Percentiles rank a stretch among this genome's conserved stretches.
Evolutionary conservation across 2,329 filamentous ascomycete genomes (phyloP).

Genomic region (Trichoderma endophyticum): DNA sequence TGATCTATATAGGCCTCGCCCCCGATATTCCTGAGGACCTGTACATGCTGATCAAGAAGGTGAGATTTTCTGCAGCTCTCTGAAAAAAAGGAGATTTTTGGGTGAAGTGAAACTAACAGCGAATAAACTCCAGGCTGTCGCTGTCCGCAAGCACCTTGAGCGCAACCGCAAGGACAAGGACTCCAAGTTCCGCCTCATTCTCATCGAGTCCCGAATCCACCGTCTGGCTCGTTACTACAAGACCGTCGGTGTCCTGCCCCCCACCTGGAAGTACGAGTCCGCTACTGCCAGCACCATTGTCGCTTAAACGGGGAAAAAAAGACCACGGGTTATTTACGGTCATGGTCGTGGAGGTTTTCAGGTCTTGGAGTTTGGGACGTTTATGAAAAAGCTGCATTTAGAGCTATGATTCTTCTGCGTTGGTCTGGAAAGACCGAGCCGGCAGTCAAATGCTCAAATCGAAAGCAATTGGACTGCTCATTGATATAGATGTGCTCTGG

Average conservation of each 20-base stretch:
- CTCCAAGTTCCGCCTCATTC: constrained; percentile 99
- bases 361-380: constrained; percentile 45
- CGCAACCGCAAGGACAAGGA: constrained; percentile 99
- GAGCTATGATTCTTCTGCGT: constrained; percentile 42
- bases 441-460: constrained; percentile 34
- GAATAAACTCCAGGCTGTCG: constrained; percentile 65
- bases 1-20: constrained; percentile 85
- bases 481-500: constrained; percentile 28
- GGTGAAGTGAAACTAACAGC: neutral
- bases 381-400: constrained; percentile 44
- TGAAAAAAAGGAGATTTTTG: no score
- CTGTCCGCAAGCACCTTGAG: constrained; percentile 99
- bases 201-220: constrained; percentile 99
- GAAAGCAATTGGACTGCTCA: constrained; percentile 35
- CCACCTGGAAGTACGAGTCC: constrained; percentile 99
- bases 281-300: constrained; percentile 93
- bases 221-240: constrained; percentile 99
- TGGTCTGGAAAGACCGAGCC: constrained; percentile 33
- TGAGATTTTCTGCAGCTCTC: constrained; percentile 39
- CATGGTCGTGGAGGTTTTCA: constrained; percentile 33
- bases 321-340: constrained; percentile 10
- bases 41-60: constrained; percentile 99
- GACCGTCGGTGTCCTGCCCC: constrained; percentile 79
- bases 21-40: constrained; percentile 99
- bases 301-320: constrained; percentile 40